phyloP scores from a whole-genome alignment of 352 stramenopile species.

The Stramenopiles sp. region DNA sequence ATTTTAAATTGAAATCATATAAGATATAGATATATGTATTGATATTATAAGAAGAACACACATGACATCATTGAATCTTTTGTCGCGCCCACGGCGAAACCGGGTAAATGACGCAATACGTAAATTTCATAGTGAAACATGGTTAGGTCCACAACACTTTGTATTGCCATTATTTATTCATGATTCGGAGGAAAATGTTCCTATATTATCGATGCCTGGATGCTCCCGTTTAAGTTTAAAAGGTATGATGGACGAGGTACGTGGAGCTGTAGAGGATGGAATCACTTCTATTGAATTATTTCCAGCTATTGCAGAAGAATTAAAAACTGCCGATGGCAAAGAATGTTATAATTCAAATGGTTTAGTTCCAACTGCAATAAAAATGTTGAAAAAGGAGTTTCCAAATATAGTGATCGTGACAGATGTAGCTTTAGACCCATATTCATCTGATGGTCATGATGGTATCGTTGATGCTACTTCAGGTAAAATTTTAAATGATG shows the following conservation, averaged over 20 bases:
- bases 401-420: conserved; percentile 50
- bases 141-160: conserved; percentile 60
- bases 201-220: conserved; percentile 56
- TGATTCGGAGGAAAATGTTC: conserved; percentile 34
- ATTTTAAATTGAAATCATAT: too few relatives aligned
- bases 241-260: conserved; percentile 50
- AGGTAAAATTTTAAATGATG: conserved; percentile 41
- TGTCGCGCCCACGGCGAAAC: conserved; percentile 46
- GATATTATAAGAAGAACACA: too few relatives aligned
- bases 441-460: conserved; percentile 67
- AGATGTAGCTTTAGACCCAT: conserved; percentile 69
- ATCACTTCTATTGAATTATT: conserved; percentile 18
- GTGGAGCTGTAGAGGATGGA: conserved; percentile 24
- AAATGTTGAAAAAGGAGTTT: conserved; percentile 50
- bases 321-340: conserved; percentile 57
- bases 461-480: conserved; percentile 18
- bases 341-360: conserved; percentile 62
- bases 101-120: conserved; percentile 50
- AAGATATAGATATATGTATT: too few relatives aligned
- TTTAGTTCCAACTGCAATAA: conserved; percentile 51
- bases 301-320: conserved; percentile 32
- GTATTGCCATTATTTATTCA: conserved; percentile 75
- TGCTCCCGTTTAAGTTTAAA: conserved; percentile 41
- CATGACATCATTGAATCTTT: too few relatives aligned
- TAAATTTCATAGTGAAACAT: conserved; percentile 54